These are phyloP conservation scores for Pyrenochaeta sp. DNA, from an alignment of 2,329 filamentous ascomycete species.

Conservation along the genomic window DNA sequence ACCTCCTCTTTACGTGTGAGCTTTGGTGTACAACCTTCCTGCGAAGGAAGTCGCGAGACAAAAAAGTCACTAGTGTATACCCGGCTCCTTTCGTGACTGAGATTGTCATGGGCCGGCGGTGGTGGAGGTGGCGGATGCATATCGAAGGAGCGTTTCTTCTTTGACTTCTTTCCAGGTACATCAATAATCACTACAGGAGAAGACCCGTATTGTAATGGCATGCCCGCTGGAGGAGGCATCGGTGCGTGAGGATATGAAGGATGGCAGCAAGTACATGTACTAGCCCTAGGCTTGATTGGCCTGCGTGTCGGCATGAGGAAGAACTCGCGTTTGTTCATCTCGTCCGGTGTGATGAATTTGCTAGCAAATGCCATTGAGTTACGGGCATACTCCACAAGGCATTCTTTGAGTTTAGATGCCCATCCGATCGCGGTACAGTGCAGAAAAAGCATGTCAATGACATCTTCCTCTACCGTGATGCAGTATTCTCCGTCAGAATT, in stretches of 20 bases:
- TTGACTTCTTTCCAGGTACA: background rate
- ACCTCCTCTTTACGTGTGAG: conserved; percentile 12
- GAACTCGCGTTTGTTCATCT: conserved; percentile 26
- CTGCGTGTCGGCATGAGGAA: conserved; percentile 22
- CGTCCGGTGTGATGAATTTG: conserved; percentile 1
- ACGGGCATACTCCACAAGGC: conserved; percentile 8
- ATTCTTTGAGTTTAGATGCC: conserved; percentile 28
- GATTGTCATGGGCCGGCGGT: background rate
- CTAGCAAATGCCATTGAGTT: conserved; percentile 6
- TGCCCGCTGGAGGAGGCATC: conserved; percentile 4
- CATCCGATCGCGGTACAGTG: conserved; percentile 32
- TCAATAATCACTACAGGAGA: too few species aligned
- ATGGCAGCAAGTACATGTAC: conserved; percentile 18
- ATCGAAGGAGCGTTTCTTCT: background rate
- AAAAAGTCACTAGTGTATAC: conserved; percentile 34
- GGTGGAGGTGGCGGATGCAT: conserved; percentile 7
- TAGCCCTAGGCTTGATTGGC: background rate
- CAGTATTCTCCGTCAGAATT: conserved; percentile 32
- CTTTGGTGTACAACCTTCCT: conserved; percentile 15
- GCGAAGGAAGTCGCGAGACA: conserved; percentile 32
- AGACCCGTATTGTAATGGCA: too few species aligned
- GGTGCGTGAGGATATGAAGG: conserved; percentile 8
- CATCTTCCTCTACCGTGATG: conserved; percentile 35
- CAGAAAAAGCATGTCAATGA: conserved; percentile 39
- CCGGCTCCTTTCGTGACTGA: conserved; percentile 22